Evolutionary conservation across 345 rosid genomes (phyloP).

Genomic region (Pelargonium nanum): DNA sequence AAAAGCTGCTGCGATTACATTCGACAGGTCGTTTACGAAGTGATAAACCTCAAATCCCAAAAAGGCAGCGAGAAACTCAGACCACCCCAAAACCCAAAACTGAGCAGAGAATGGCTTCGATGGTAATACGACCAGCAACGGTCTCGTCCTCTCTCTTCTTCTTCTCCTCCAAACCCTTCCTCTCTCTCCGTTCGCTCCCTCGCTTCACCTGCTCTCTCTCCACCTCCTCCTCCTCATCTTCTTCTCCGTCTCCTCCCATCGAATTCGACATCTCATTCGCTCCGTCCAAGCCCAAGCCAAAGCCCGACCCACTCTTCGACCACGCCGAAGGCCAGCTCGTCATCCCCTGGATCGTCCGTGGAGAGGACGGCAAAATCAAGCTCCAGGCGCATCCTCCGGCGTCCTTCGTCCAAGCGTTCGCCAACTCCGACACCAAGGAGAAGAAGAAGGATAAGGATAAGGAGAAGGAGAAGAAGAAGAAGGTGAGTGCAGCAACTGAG

Average conservation of each 20-base stretch:
- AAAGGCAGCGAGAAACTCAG: background rate
- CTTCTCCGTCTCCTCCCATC: slow-evolving; percentile 30
- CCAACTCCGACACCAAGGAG: slow-evolving; percentile 50
- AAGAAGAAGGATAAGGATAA: slow-evolving; percentile 28
- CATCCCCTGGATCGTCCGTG: slow-evolving; percentile 92
- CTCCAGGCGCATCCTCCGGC: slow-evolving; percentile 70
- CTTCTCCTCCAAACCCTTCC: slow-evolving; percentile 28
- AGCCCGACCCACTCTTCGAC: slow-evolving; percentile 9
- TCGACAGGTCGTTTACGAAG: too few relatives aligned
- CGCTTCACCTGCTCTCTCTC: slow-evolving; percentile 32
- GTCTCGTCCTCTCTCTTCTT: slow-evolving; percentile 20
- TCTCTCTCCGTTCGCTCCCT: slow-evolving; percentile 15
- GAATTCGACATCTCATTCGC: slow-evolving; percentile 82
- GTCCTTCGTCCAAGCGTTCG: slow-evolving; percentile 43
- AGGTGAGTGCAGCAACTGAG: slow-evolving; percentile 9
- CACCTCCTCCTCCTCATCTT: slow-evolving; percentile 21
- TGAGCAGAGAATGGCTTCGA: slow-evolving; percentile 23
- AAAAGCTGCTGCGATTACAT: too few relatives aligned
- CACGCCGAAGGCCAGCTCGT: slow-evolving; percentile 27
- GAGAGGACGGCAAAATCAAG: slow-evolving; percentile 72
- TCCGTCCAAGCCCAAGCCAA: slow-evolving; percentile 53
- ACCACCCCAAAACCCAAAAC: background rate
- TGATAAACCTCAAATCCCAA: too few relatives aligned
- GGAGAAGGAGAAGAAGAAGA: slow-evolving; percentile 5
- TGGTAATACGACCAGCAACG: slow-evolving; percentile 23